Evolutionary conservation across 176 grass and related monocot species (phyloP), one percentile per base, ranked within the genome.

Genomic region (Bothriochloa decipiens): DNA sequence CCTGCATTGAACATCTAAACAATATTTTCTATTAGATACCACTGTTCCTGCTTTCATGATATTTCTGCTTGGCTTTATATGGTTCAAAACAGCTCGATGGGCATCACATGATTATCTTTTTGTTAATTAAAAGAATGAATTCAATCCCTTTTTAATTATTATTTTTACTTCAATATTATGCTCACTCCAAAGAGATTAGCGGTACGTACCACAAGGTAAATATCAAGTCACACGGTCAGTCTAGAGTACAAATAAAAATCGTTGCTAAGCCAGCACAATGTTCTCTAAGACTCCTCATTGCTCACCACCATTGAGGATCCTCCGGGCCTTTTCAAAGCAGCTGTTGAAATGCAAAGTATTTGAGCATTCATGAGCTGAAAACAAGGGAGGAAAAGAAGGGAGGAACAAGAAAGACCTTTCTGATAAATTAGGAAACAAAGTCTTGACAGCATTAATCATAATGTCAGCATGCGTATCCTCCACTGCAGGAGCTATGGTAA

Each of bases 271-370:
- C 63, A 27, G 7, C 5, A 16, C 26, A 65, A 32, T 16, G 63
- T 33, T 33, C 13, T 14, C 14, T 6, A 32, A 65, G 27, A 15
- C 26, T 28, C 63, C 25, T 64, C 63, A 65, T 15, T 65, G 63
- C 63, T 65, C 63, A 65, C 26, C 26, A 13, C 63, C 63, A 65
- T 6, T 65, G 28, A 65, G 63, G 13, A 65, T 65, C 13, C 63
- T 29, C 27, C 13, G 2, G 2, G 33, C 12, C 27, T 65, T 65
- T 32, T 65, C 11, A 65, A 65, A 16, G 63, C 63, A 65, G 27
- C 63, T 65, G 63, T 32, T 27, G 27, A 32, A 65, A 65, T 65
- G 63, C 63, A 65, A 65, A 65, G 26, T 65, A 65, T 65, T 65
- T 32, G 63, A 33, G 63, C 6, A 14, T 14, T 65, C 27, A 15